These are phyloP conservation scores for Nidula microcarpa DNA, from an alignment of 768 basidiomycete genomes.

Conservation along the genomic window DNA sequence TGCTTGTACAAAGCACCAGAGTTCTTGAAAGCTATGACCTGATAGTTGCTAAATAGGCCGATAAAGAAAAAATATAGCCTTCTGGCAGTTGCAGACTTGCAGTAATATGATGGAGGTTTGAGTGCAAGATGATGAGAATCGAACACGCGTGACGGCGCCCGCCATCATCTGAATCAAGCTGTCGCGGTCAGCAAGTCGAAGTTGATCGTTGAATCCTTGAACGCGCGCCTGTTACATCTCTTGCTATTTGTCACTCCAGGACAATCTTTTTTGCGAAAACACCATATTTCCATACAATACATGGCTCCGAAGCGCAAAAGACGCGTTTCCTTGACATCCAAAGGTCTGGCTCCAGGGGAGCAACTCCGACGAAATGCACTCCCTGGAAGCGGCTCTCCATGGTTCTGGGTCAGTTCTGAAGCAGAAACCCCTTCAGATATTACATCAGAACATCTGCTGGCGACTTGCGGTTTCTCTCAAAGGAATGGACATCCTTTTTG, in stretches of 20 bases:
- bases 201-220: too few relatives aligned
- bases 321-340: conserved; percentile 38
- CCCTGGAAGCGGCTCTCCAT: conserved; percentile 43
- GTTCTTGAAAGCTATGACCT: too few relatives aligned
- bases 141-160: too few relatives aligned
- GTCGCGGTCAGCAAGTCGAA: too few relatives aligned
- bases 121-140: too few relatives aligned
- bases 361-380: conserved; percentile 56
- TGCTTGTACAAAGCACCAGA: not conserved
- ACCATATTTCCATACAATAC: not conserved
- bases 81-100: too few relatives aligned
- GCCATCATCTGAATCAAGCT: too few relatives aligned
- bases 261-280: not conserved
- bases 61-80: too few relatives aligned
- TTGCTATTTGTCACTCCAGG: not conserved
- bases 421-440: conserved; percentile 56
- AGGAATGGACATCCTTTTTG: conserved; percentile 53
- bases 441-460: conserved; percentile 58
- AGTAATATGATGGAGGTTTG: too few relatives aligned
- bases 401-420: conserved; percentile 80
- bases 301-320: conserved; percentile 64
- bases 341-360: conserved; percentile 61
- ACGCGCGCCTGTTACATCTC: not conserved
- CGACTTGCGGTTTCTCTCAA: conserved; percentile 64
- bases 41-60: too few relatives aligned